phyloP scores from a whole-genome alignment of 2,329 filamentous ascomycete species.

The Aspergillus aculeatinus region DNA sequence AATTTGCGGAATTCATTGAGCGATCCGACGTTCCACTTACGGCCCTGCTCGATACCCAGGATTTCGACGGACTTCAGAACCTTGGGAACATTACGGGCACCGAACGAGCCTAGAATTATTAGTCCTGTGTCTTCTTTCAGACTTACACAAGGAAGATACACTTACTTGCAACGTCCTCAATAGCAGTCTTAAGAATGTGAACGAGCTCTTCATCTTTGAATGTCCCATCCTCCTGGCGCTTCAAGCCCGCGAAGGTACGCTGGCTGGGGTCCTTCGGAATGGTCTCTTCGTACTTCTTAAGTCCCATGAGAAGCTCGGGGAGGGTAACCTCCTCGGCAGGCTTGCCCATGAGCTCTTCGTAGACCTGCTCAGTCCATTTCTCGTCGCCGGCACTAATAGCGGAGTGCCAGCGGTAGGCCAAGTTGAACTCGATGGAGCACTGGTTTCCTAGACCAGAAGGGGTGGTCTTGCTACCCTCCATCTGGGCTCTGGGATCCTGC shows the following conservation, averaged over 20 bases:
- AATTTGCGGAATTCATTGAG: conserved; percentile 85
- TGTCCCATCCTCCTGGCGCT: conserved; percentile 65
- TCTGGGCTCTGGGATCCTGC: conserved; percentile 67
- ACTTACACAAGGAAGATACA: not conserved
- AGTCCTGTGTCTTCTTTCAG: not conserved
- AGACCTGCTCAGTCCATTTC: conserved; percentile 73
- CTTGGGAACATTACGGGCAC: conserved; percentile 70
- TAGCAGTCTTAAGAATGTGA: conserved; percentile 63
- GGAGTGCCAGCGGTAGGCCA: conserved; percentile 86
- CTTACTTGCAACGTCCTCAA: conserved; percentile 62
- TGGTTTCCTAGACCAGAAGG: conserved; percentile 76
- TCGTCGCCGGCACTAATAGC: conserved; percentile 74
- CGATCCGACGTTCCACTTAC: conserved; percentile 73
- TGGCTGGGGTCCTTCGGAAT: conserved; percentile 67
- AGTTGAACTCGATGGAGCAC: conserved; percentile 84
- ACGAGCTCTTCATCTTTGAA: conserved; percentile 76
- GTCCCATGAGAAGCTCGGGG: conserved; percentile 60
- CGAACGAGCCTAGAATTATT: conserved; percentile 58
- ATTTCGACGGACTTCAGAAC: conserved; percentile 75
- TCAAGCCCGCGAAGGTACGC: conserved; percentile 66
- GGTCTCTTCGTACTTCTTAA: conserved; percentile 61
- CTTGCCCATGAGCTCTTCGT: conserved; percentile 62
- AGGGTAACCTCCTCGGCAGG: conserved; percentile 57
- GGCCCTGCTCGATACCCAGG: conserved; percentile 73
- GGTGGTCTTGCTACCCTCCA: conserved; percentile 59